phyloP scores from a whole-genome alignment of 768 basidiomycete species.

The Boletus sensibilis region DNA sequence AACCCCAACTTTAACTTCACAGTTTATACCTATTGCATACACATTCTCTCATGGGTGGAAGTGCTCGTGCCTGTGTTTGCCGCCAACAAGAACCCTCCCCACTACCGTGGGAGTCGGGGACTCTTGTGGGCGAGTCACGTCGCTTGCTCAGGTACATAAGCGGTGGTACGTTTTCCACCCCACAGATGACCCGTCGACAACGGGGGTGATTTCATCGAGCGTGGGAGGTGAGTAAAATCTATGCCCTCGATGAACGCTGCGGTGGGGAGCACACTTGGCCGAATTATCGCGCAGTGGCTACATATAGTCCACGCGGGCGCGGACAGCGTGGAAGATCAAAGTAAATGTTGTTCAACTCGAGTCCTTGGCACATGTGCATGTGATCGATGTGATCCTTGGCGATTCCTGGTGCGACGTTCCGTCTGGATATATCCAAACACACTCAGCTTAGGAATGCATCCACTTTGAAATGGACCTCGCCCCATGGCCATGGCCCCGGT shows the following conservation, averaged over 20 bases:
- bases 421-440: background rate
- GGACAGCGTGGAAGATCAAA: background rate
- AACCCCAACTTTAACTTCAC: no score
- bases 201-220: background rate
- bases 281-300: background rate
- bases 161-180: background rate
- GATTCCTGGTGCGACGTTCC: slow-evolving; percentile 1
- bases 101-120: no score
- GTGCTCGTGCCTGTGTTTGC: no score
- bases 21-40: no score
- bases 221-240: background rate
- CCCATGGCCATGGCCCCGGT: background rate
- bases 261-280: background rate
- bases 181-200: background rate
- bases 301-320: background rate
- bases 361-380: no score
- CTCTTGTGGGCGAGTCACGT: background rate
- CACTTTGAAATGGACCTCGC: background rate
- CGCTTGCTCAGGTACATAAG: background rate
- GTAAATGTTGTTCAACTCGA: background rate
- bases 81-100: no score
- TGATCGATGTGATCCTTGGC: no score
- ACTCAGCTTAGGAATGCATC: background rate
- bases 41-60: no score
- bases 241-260: background rate